Base-by-base conservation (phyloP, 2,329 filamentous ascomycete species). In the Pyrenophora teres region DNA sequence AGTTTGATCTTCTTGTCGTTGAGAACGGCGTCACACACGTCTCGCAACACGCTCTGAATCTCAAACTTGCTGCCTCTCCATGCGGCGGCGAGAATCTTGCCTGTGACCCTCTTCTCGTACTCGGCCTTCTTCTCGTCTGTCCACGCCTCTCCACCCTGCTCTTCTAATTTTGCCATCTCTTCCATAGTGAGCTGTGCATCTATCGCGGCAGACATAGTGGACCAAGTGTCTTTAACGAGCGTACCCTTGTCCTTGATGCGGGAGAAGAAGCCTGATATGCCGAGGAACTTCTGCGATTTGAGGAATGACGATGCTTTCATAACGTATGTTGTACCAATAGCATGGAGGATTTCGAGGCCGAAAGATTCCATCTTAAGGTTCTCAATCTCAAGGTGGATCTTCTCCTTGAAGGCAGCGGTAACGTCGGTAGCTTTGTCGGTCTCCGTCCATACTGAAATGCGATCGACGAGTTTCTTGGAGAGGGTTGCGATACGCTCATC, bases 321-420 rank as follows among this genome's bases (percentile, higher is more conserved):
- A 23, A 94, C 77, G 74, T 99, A 99, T 3, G 91, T 96, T 63
- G 89, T 83, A 13, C 94, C 94, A 66, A 99, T 95, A 39, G 94
- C 92, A 74, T 97, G 93, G 41, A 97, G 81, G 63, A 97, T 97
- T 64, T 99, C 94, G 36, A 99, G 82, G 44, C 94, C 94, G 65
- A 99, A 99, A 0, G 90, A 95, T 77, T 99, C 94, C 91, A 99
- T 99, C 82, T 97, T 99, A 65, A 99, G 81, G 71, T 97, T 96
- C 79, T 99, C 94, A 21, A 96, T 90, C 77, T 99, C 94, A 35
- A 97, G 85, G 35, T 87, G 85, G 62, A 90, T 97, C 83, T 99
- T 97, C 72, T 93, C 90, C 73, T 92, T 87, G 80, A 97, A 99
- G 0, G 94, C 90, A 51, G 78, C 79, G 30, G 93, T 97, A 53